Conservation (phyloP, 2,329 filamentous ascomycete species). For the Lachnum nothofagi region DNA sequence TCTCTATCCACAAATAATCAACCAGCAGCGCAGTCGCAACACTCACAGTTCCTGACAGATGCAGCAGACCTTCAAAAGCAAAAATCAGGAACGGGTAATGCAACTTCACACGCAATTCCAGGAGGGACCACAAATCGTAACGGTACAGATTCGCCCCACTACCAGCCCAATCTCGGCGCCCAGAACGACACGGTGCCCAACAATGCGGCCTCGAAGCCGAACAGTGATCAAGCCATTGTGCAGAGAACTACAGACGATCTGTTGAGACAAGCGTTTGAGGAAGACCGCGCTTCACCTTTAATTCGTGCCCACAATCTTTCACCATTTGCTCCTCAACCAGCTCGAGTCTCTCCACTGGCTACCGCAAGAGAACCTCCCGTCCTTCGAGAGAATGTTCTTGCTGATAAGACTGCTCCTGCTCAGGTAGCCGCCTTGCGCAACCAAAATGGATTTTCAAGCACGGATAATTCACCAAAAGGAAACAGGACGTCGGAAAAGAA, state of each 20-base stretch:
- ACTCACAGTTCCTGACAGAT: constrained; percentile 17
- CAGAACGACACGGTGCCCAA: not conserved
- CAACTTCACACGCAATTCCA: constrained; percentile 11
- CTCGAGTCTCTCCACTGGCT: constrained; percentile 59
- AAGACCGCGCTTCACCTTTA: constrained; percentile 51
- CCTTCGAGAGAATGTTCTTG: constrained; percentile 23
- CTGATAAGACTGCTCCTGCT: constrained; percentile 37
- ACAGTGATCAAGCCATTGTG: constrained; percentile 34
- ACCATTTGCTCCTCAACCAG: constrained; percentile 69
- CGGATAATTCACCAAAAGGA: constrained; percentile 56
- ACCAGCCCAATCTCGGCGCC: not conserved
- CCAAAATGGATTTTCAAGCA: constrained; percentile 45
- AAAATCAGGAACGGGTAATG: constrained; percentile 5
- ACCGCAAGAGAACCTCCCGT: constrained; percentile 36
- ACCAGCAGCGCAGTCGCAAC: constrained; percentile 19
- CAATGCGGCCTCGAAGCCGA: constrained; percentile 16
- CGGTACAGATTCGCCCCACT: not conserved
- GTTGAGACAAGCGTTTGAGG: constrained; percentile 37
- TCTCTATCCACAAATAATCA: constrained; percentile 30
- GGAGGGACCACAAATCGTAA: constrained; percentile 2
- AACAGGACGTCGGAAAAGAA: constrained; percentile 45
- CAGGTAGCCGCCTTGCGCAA: constrained; percentile 56
- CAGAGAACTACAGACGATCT: constrained; percentile 35
- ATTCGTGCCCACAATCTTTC: constrained; percentile 69
- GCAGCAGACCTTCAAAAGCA: not conserved